These are phyloP conservation scores for Glonium stellatum DNA, from an alignment of 495 filamentous ascomycete genomes.

Conservation along the genomic window DNA sequence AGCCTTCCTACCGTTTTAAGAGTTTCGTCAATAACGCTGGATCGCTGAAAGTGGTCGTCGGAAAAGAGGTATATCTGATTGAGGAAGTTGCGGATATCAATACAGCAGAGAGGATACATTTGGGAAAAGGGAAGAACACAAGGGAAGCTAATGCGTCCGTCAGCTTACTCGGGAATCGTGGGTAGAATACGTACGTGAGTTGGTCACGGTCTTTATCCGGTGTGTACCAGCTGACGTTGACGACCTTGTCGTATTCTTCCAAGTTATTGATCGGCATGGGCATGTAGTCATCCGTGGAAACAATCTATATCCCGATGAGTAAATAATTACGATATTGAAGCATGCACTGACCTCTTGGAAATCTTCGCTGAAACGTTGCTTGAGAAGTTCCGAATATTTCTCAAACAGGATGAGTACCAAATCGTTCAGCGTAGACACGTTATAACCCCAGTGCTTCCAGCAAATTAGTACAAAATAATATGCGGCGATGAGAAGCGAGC, in stretches of 20 bases:
- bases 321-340: constrained; percentile 1
- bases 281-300: constrained; percentile 98
- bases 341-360: constrained; percentile 69
- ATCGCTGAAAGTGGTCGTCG: constrained; percentile 85
- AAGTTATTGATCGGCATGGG: constrained; percentile 86
- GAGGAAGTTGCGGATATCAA: constrained; percentile 91
- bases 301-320: constrained; percentile 52
- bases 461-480: not conserved
- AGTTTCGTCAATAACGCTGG: constrained; percentile 80
- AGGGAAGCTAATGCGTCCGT: constrained; percentile 59
- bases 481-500: constrained; percentile 15
- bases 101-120: constrained; percentile 98
- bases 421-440: constrained; percentile 68
- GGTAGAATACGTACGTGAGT: constrained; percentile 52
- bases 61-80: constrained; percentile 96
- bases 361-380: constrained; percentile 81
- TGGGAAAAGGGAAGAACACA: constrained; percentile 93
- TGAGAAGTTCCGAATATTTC: constrained; percentile 89
- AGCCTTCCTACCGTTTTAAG: constrained; percentile 56
- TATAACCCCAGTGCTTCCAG: constrained; percentile 65
- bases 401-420: constrained; percentile 82
- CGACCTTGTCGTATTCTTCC: constrained; percentile 93
- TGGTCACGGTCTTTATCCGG: constrained; percentile 71
- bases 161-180: not conserved
- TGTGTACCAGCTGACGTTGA: constrained; percentile 87